phyloP scores from a whole-genome alignment of 2,329 filamentous ascomycete genomes.

The Fusarium begoniae region DNA sequence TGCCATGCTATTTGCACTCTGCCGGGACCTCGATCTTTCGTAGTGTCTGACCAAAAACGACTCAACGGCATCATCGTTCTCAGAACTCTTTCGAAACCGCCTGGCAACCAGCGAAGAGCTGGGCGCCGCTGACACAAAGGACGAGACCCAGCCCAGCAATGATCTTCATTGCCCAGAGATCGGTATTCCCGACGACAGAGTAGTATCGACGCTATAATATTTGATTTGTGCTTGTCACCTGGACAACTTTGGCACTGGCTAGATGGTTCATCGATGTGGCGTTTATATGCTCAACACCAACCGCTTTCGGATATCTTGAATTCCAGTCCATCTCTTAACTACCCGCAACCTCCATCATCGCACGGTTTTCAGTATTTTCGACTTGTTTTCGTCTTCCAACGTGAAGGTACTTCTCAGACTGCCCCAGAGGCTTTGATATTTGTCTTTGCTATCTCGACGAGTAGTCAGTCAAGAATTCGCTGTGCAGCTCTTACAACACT shows the following conservation, averaged over 20 bases:
- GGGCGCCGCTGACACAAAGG: constrained; percentile 34
- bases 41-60: background rate
- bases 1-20: background rate
- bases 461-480: background rate
- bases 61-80: constrained; percentile 2
- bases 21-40: background rate
- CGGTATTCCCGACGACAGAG: constrained; percentile 33
- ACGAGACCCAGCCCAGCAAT: constrained; percentile 27
- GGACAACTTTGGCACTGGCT: constrained; percentile 33
- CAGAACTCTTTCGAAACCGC: constrained; percentile 9
- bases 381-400: constrained; percentile 4
- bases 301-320: constrained; percentile 38
- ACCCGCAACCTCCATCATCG: constrained; percentile 22
- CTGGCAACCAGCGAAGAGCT: constrained; percentile 30
- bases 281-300: constrained; percentile 38
- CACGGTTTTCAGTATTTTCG: constrained; percentile 10
- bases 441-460: background rate
- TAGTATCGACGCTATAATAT: constrained; percentile 17
- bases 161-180: constrained; percentile 32
- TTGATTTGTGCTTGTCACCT: constrained; percentile 33
- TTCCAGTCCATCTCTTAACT: constrained; percentile 38
- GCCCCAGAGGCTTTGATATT: background rate
- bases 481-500: background rate
- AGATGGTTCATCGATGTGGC: constrained; percentile 25
- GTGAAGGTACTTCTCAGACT: background rate